These are phyloP conservation scores for Claviceps citrina DNA, from an alignment of 2,329 filamentous ascomycete species.

Conservation along the genomic window DNA sequence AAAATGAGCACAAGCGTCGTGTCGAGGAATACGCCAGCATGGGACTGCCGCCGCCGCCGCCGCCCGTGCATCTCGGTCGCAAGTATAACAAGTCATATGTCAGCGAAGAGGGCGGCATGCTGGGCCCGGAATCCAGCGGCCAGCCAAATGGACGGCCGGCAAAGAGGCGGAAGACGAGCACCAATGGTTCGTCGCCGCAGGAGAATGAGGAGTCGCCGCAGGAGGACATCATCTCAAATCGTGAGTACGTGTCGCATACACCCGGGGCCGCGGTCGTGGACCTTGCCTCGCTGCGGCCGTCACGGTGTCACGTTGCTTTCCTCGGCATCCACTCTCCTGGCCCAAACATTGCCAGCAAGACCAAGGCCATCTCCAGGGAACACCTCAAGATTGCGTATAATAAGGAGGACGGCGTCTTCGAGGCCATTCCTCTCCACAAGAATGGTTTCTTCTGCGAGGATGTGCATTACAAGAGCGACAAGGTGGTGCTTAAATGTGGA, in stretches of 20 bases:
- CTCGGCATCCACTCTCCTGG: constrained; percentile 59
- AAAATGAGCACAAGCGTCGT: constrained; percentile 28
- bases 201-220: constrained; percentile 27
- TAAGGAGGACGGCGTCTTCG: constrained; percentile 44
- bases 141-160: constrained; percentile 31
- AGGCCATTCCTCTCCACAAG: constrained; percentile 43
- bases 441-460: constrained; percentile 59
- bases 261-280: constrained; percentile 45
- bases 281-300: constrained; percentile 42
- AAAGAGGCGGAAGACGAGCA: constrained; percentile 33
- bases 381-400: constrained; percentile 63
- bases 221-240: constrained; percentile 37
- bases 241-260: constrained; percentile 45
- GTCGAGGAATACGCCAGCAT: constrained; percentile 30
- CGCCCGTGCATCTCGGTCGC: constrained; percentile 33
- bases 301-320: constrained; percentile 46
- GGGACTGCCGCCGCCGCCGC: constrained; percentile 36
- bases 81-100: constrained; percentile 51
- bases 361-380: constrained; percentile 58
- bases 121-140: constrained; percentile 45
- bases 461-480: constrained; percentile 36
- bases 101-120: constrained; percentile 54
- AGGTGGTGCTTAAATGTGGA: constrained; percentile 45
- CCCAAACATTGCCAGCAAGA: constrained; percentile 43
- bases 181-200: constrained; percentile 26